Evolutionary conservation across 345 rosid genomes (phyloP), one percentile per base, ranked within the genome.

Genomic region (Litchi chinensis): DNA sequence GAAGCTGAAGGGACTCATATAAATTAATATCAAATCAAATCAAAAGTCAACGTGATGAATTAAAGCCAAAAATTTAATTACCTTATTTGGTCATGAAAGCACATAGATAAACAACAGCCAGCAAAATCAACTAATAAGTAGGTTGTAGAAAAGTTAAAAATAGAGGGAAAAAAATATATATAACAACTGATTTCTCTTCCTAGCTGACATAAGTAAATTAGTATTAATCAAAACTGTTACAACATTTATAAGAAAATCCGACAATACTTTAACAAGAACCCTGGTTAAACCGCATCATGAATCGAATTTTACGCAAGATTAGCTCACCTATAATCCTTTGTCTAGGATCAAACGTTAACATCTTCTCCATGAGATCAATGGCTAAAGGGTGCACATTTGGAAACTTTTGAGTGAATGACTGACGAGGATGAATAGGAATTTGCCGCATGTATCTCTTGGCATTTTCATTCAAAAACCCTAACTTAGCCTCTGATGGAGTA

Each of bases 281-380:
- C 13, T 56, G 13, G 6, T 22, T 48, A 24, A 32, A 37, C 12
- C 5, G n/a, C 37, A 57, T 44, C 21, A 39, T 8, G 44, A 40
- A 10, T 13, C 12, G 40, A 22, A 12, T 3, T 43, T 15, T 37
- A 40, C 41, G 73, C 75, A 59, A 72, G 59, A 60, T 18, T 67
- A 75, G 76, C 85, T 86, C 68, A 92, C 99, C 99, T 65, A 96
- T 82, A 74, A 95, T 89, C 87, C 98, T 91, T 79, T 39, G 83
- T 65, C 92, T 83, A 24, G 96, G 94, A 85, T 95, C 99, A 83
- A 95, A 95, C 11, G 88, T 91, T 32, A 95, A 79, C 95, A 95
- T 93, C 92, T 88, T 95, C 80, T 95, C 96, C 72, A 91, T 83
- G 40, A 95, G 95, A 86, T 93, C 95, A 71, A 95, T 89, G 56